Conservation (phyloP, 768 basidiomycete species). For the Trametopsis cervina region DNA sequence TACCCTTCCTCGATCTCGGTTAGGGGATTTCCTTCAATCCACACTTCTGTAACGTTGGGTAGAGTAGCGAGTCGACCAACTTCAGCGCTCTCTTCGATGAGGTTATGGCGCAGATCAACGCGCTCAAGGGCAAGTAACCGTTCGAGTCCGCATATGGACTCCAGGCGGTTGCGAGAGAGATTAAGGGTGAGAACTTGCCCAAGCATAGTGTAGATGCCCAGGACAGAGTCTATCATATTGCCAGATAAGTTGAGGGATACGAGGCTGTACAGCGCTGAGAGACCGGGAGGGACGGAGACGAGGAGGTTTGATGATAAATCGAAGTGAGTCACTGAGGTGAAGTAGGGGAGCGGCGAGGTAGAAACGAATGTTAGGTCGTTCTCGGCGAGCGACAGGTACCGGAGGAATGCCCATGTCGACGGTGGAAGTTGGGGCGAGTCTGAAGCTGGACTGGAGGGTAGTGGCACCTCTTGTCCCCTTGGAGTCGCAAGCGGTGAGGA, state of each 20-base stretch:
- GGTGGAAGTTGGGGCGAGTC: conserved; percentile 35
- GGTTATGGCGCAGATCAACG: conserved; percentile 76
- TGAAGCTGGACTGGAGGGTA: conserved; percentile 14
- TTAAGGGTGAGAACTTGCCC: conserved; percentile 76
- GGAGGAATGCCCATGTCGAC: conserved; percentile 69
- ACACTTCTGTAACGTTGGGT: conserved; percentile 75
- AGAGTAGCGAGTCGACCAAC: conserved; percentile 75
- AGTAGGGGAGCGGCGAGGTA: conserved; percentile 52
- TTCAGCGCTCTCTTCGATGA: conserved; percentile 77
- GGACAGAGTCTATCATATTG: conserved; percentile 96
- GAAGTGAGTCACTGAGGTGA: conserved; percentile 72
- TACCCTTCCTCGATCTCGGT: conserved; percentile 62
- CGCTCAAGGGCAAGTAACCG: conserved; percentile 79
- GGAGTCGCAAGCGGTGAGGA: conserved; percentile 2
- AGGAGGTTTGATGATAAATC: conserved; percentile 90
- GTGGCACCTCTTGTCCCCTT: conserved; percentile 19
- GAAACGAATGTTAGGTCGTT: conserved; percentile 80
- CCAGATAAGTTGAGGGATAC: conserved; percentile 90
- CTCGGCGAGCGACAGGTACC: conserved; percentile 69
- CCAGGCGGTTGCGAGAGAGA: conserved; percentile 80
- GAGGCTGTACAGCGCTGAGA: conserved; percentile 71
- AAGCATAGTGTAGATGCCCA: conserved; percentile 78
- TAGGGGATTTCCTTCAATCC: conserved; percentile 82
- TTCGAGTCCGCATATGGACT: conserved; percentile 93
- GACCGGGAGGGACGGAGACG: conserved; percentile 76